Evolutionary conservation across 2,329 filamentous ascomycete species (phyloP).

Genomic region (Fusarium vanettenii): DNA sequence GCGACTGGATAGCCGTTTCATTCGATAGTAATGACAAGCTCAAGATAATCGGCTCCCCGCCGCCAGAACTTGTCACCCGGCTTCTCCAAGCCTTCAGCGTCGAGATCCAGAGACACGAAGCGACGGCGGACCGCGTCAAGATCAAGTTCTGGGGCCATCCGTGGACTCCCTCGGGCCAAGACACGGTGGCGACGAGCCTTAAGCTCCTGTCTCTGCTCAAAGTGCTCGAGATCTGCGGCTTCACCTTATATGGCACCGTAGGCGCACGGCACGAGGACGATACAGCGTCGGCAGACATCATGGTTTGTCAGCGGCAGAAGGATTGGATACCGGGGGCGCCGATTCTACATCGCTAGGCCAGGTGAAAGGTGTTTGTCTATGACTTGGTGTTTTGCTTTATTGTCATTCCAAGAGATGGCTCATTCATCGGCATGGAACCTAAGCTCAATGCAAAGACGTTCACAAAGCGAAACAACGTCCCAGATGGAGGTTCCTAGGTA

Average conservation of each 20-base stretch:
- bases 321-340: constrained; percentile 27
- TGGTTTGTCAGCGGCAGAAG: constrained; percentile 21
- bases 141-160: constrained; percentile 18
- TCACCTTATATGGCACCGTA: constrained; percentile 1
- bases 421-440: constrained; percentile 8
- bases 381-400: too few relatives aligned
- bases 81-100: neutral
- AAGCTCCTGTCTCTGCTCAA: constrained; percentile 17
- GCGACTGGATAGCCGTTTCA: constrained; percentile 26
- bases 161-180: neutral
- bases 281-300: constrained; percentile 5
- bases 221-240: constrained; percentile 8
- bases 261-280: neutral
- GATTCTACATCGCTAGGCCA: constrained; percentile 16
- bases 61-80: constrained; percentile 10
- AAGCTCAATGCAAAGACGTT: constrained; percentile 33
- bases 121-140: neutral
- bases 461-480: constrained; percentile 29
- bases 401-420: constrained; percentile 3
- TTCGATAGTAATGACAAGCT: constrained; percentile 25
- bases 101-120: constrained; percentile 11
- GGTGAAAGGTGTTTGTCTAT: neutral
- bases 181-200: constrained; percentile 5
- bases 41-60: constrained; percentile 15
- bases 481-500: constrained; percentile 28